A percentile compares a stretch with the other conserved stretches of the same genome.
Conservation (phyloP, 2,329 filamentous ascomycete species). For the Dactylellina haptotyla region DNA sequence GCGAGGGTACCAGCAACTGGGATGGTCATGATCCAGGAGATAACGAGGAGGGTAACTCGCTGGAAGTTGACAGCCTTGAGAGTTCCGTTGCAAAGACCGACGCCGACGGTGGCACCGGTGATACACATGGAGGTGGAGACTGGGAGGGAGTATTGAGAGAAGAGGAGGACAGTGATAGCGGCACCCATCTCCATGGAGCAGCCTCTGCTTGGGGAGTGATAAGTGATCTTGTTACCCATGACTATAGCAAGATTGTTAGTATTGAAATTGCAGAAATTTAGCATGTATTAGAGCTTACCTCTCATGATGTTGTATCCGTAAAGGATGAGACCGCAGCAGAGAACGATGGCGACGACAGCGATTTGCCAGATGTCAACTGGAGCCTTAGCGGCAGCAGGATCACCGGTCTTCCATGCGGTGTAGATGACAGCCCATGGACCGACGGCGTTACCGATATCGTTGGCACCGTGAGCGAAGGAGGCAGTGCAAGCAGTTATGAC, state of each 20-base stretch:
- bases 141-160: conserved; percentile 71
- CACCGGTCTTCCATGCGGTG: conserved; percentile 68
- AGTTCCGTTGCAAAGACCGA: conserved; percentile 71
- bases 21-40: conserved; percentile 71
- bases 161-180: conserved; percentile 72
- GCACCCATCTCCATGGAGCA: conserved; percentile 71
- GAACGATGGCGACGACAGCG: conserved; percentile 66
- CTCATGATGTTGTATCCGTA: conserved; percentile 75
- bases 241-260: conserved; percentile 59
- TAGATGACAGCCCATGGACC: conserved; percentile 73
- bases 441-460: conserved; percentile 73
- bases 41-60: conserved; percentile 68
- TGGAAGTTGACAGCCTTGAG: conserved; percentile 72
- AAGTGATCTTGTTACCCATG: conserved; percentile 71
- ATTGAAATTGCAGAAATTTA: background rate
- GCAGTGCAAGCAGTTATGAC: conserved; percentile 76
- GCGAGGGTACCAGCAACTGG: conserved; percentile 68
- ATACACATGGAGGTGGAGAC: conserved; percentile 75
- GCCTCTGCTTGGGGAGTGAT: conserved; percentile 71
- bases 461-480: conserved; percentile 76
- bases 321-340: conserved; percentile 70
- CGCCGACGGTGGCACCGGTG: conserved; percentile 71
- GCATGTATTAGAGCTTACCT: conserved; percentile 60
- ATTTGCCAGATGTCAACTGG: conserved; percentile 70
- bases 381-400: conserved; percentile 66